These are phyloP conservation scores for Lactifluus subvellereus DNA, from an alignment of 768 basidiomycete species.

Conservation along the genomic window DNA sequence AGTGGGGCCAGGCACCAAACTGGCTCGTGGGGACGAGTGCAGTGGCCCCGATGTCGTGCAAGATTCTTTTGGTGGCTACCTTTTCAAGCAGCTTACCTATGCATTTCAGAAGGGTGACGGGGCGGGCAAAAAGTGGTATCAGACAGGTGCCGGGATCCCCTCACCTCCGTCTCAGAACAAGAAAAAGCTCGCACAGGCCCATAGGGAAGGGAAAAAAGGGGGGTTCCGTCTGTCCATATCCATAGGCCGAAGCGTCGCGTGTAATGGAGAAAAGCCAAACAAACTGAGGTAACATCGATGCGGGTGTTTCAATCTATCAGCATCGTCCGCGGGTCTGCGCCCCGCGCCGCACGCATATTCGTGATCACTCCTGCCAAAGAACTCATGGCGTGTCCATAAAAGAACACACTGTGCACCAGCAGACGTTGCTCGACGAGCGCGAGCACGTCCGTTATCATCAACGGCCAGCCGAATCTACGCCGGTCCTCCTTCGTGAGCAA, in stretches of 20 bases:
- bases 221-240: not conserved
- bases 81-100: too few species aligned
- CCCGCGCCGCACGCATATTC: constrained; percentile 35
- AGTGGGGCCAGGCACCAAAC: too few species aligned
- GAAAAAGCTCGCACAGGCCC: not conserved
- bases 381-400: constrained; percentile 36
- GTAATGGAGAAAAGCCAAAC: too few species aligned
- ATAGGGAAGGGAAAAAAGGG: not conserved
- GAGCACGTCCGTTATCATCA: constrained; percentile 40
- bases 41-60: too few species aligned
- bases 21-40: too few species aligned
- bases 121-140: not conserved
- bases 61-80: too few species aligned
- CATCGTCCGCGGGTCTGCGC: constrained; percentile 34
- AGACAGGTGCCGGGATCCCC: not conserved
- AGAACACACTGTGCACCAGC: constrained; percentile 33
- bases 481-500: constrained; percentile 40
- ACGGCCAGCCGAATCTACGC: constrained; percentile 36
- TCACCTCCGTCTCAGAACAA: not conserved
- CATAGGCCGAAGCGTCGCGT: not conserved
- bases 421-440: constrained; percentile 40
- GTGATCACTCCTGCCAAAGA: constrained; percentile 37
- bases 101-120: too few species aligned
- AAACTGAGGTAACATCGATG: not conserved
- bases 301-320: constrained; percentile 31